Evolutionary conservation across 352 stramenopile genomes (phyloP), one percentile per base, ranked within the genome.

Genomic region (Pythium folliculosum): DNA sequence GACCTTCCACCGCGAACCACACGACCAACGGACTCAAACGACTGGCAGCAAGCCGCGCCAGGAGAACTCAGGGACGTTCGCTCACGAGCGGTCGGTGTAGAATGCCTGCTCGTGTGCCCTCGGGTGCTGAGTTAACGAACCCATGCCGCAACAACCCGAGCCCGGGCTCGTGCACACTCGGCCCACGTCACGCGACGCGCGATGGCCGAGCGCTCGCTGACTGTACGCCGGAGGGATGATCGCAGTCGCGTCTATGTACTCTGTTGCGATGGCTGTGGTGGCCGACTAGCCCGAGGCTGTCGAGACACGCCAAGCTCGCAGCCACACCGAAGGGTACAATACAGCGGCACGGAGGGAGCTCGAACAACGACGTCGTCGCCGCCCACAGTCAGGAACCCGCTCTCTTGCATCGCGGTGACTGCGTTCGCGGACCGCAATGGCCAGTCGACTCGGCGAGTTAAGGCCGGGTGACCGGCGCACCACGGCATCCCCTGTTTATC

Each of bases 261-360:
- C 14, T 3, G 10, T 56, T 56, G 49, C 27, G 25, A 16, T 56
- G 25, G 1, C 25, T 32, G 4, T 6, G 12, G 25, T 40, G 23
- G 49, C 27, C 49, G 49, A 56, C 27, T 56, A 56, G 25, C 49
- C 21, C 27, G 9, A 56, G 9, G 49, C 23, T 56, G 14, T 13
- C 49, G 49, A 56, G 25, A 56, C 49, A 8, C 49, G 43, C 8
- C 40, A 3, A 49, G 19, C 37, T 2, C 37, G 14, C 37, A 17
- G 14, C 14, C 37, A 43, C 37, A 17, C 37, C 10, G 37, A 17
- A 17, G 37, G 27, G 27, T 32, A 32, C 37, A 43, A 5, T 32
- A 32, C 37, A 43, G 37, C 19, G 43, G 10, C 38, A 45, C 38
- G 12, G 10, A 45, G 38, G 43, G 10, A 49, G 17, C 43, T 49